These are phyloP conservation scores for Cladosporium sp. DNA, from an alignment of 2,329 filamentous ascomycete species.

Conservation along the genomic window DNA sequence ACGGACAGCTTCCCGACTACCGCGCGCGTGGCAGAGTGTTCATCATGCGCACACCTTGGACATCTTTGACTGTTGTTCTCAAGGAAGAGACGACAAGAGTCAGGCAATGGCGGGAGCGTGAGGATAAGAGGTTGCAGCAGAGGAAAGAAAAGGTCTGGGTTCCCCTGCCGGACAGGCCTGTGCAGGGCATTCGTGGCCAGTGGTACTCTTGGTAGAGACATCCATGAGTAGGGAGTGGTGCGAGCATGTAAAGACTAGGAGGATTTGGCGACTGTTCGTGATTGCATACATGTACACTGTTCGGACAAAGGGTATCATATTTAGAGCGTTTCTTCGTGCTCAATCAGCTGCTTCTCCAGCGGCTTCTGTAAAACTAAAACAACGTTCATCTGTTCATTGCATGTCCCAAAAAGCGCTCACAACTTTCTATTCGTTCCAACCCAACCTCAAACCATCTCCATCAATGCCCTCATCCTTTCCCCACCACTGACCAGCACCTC, in stretches of 20 bases:
- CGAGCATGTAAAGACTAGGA: neutral
- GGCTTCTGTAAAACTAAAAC: conserved; percentile 6
- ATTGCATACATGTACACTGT: neutral
- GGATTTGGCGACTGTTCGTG: too few species aligned
- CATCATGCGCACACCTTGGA: conserved; percentile 65
- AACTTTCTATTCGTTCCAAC: neutral
- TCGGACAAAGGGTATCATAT: neutral
- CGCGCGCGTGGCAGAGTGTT: conserved; percentile 72
- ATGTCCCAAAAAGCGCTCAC: neutral
- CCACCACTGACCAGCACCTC: conserved; percentile 32
- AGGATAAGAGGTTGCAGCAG: conserved; percentile 68
- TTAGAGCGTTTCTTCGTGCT: neutral
- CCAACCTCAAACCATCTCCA: neutral
- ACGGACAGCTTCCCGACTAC: conserved; percentile 59
- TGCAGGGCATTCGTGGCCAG: conserved; percentile 72
- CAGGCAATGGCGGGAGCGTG: conserved; percentile 70
- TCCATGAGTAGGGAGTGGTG: neutral
- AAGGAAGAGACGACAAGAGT: conserved; percentile 93
- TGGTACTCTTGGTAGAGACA: conserved; percentile 79
- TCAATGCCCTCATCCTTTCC: conserved; percentile 26
- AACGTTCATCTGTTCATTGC: neutral
- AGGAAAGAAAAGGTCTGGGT: conserved; percentile 80
- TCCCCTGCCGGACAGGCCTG: conserved; percentile 78
- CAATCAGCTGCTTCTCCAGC: neutral
- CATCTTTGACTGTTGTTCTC: conserved; percentile 71